Evolutionary conservation across 2,329 filamentous ascomycete genomes (phyloP), one percentile per base, ranked within the genome.

Genomic region (Cucurbitaria berberidis): DNA sequence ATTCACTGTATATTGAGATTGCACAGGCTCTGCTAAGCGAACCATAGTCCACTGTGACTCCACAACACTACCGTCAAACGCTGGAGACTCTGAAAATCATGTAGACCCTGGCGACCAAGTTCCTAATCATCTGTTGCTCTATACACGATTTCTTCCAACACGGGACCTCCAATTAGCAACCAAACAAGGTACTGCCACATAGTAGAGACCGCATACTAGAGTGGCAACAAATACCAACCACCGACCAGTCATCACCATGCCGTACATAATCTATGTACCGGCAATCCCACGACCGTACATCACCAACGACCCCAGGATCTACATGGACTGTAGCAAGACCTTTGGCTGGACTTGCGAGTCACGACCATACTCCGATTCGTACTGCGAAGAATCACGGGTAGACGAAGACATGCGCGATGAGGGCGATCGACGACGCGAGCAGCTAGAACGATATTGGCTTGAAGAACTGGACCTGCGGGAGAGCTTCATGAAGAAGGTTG

Each of bases 241-340:
- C 16, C 27, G 6, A 42, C n/a, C 5, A 26, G 3, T n/a, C 16
- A 36, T 13, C 24, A 54, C 9, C 7, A 67, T 67, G 64, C 62
- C 64, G 3, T 67, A 67, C 51, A 55, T 67, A 26, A 63, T 65
- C 45, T 48, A 55, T 30, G 53, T 56, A 5, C 62, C 60, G 3
- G 38, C 30, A 15, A 50, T 48, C 22, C 54, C 53, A n/a, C 55
- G 55, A 3, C 53, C 55, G 11, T 67, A 57, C 46, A 52, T 66
- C 40, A 63, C 59, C 38, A 62, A 65, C 39, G 55, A 65, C 38
- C 55, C 58, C 1, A 47, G 30, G n/a, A 63, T 68, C 35, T 65
- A 56, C 46, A 54, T 68, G 21, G 62, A 66, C 40, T 57, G 50
- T 19, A 38, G 44, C 21, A 51, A 48, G 10, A 30, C 48, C 1